These are phyloP conservation scores for Eimeria maxima DNA, from an alignment of 169 alveolate species.

Conservation along the genomic window DNA sequence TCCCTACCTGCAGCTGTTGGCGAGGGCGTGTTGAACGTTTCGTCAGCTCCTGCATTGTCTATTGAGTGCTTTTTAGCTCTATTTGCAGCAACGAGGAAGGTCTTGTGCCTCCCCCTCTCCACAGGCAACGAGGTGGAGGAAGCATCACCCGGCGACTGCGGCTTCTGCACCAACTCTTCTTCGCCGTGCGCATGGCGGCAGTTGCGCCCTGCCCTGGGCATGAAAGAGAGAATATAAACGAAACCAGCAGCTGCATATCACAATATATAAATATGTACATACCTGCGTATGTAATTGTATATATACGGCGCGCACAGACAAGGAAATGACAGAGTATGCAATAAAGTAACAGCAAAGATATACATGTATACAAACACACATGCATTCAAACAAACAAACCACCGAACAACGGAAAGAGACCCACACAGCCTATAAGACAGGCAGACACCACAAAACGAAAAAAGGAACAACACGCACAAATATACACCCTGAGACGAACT, in stretches of 20 bases:
- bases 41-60: background rate
- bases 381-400: no score
- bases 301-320: no score
- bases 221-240: background rate
- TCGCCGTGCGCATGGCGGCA: constrained; percentile 15
- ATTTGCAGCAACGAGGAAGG: background rate
- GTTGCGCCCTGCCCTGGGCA: background rate
- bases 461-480: background rate
- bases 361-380: background rate
- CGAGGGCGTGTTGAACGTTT: background rate
- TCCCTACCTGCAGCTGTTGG: background rate
- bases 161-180: background rate
- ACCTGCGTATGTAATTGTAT: no score
- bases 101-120: background rate
- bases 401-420: background rate
- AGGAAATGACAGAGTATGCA: background rate
- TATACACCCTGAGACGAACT: background rate
- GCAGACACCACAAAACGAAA: background rate
- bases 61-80: background rate
- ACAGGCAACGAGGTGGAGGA: background rate
- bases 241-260: no score
- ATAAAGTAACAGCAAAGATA: background rate
- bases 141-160: background rate
- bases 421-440: background rate
- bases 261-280: no score